Conservation (phyloP, 768 basidiomycete species). For the Leccinellum rugosiceps region DNA sequence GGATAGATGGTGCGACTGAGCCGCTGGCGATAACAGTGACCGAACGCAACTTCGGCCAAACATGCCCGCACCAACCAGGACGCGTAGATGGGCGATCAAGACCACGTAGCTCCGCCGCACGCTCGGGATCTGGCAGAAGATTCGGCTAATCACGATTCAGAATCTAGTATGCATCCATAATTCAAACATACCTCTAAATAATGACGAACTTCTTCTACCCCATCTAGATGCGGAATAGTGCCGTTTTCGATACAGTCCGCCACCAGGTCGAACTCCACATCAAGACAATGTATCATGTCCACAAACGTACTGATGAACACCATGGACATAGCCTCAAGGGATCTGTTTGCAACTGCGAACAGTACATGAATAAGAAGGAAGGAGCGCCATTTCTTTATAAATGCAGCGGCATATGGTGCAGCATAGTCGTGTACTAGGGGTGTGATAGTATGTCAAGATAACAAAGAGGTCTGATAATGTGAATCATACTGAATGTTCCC, state of each 20-base stretch:
- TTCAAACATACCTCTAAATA: neutral
- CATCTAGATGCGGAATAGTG: neutral
- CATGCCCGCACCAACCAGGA: neutral
- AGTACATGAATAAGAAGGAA: neutral
- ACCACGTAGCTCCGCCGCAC: neutral
- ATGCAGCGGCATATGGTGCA: neutral
- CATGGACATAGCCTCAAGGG: neutral
- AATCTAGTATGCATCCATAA: neutral
- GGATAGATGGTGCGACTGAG: neutral
- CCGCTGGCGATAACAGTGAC: neutral
- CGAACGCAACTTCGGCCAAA: neutral
- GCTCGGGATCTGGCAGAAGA: neutral
- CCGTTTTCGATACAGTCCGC: neutral
- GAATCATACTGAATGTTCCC: neutral
- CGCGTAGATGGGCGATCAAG: neutral
- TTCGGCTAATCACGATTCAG: neutral
- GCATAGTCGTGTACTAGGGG: neutral
- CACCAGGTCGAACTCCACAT: neutral
- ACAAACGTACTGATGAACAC: neutral
- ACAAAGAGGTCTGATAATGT: neutral
- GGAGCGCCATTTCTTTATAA: neutral
- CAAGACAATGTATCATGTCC: neutral
- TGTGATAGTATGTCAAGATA: neutral
- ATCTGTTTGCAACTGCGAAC: neutral
- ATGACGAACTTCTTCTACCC: neutral